Conservation (phyloP, 1,284 basidiomycete genomes). For the Anthracocystis walkeri region DNA sequence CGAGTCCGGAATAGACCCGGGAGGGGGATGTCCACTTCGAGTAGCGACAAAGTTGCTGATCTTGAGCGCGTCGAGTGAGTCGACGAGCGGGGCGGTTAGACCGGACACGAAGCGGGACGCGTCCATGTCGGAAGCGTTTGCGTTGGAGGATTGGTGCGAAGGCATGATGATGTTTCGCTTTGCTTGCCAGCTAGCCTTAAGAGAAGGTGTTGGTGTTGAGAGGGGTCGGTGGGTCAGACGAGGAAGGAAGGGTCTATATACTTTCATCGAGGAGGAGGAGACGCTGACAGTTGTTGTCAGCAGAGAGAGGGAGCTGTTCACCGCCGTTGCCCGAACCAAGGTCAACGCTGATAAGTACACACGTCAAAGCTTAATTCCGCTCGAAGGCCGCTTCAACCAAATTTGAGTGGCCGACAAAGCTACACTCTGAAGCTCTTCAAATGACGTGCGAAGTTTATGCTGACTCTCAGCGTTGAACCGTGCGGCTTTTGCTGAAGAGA, state of each 20-base stretch:
- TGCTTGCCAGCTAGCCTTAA: background rate
- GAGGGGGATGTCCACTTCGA: conserved; percentile 47
- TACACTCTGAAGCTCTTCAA: no score
- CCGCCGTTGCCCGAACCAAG: background rate
- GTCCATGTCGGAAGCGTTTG: conserved; percentile 28
- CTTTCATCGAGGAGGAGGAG: background rate
- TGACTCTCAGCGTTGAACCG: no score
- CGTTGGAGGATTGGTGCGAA: conserved; percentile 14
- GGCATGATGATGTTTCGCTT: conserved; percentile 13
- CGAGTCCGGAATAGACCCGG: conserved; percentile 57
- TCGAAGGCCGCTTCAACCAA: no score
- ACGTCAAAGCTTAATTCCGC: no score
- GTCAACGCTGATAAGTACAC: no score
- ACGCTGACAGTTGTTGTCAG: background rate
- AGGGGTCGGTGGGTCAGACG: background rate
- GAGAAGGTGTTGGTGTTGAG: background rate
- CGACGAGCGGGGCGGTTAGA: conserved; percentile 29
- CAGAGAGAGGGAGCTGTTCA: background rate
- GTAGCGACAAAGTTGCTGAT: conserved; percentile 43
- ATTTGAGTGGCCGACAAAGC: no score
- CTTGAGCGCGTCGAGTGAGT: conserved; percentile 41
- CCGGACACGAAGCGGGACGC: conserved; percentile 46
- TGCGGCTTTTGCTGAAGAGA: background rate
- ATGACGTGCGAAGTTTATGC: conserved; percentile 6
- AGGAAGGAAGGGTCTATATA: conserved; percentile 9